Evolutionary conservation across 179 eudicot species (phyloP), one percentile per base, ranked within the genome.

Genomic region (Heliamphora pulchella): DNA sequence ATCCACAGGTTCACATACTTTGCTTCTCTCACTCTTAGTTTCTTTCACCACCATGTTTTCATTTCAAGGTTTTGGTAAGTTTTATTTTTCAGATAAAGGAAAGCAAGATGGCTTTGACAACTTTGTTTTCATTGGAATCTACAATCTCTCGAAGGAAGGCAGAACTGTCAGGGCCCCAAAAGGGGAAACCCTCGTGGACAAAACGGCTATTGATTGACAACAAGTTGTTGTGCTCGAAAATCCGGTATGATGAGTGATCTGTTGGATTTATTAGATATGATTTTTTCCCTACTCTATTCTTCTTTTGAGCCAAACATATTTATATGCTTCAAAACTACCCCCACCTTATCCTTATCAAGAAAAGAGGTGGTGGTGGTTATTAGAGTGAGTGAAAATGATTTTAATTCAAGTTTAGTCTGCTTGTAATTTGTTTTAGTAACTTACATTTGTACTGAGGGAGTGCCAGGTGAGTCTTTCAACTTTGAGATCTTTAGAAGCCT

Each of bases 151-250:
- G 87, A 84, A 83, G 98, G 63, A 91, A 88, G 83, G 85, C 78
- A 78, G 97, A 95, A 86, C 74, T 87, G 17, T 83, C 85, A 50
- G 67, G 20, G 5, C 76, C 81, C 51, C 62, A 78, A 68, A 87
- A 72, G 50, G 89, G 87, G 79, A 95, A 93, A 80, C 94, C 98
- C 15, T 95, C 98, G 1, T 95, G 98, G 98, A 95, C 98, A 15
- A 91, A 90, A 72, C 91, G 94, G 69, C 80, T 93, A 78, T 87
- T 95, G 86, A 89, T 86, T 68, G 88, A 93, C 80, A 85, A 86
- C 64, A 89, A 85, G 71, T 84, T 94, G 83, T 80, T 92, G 17
- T 93, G 98, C 89, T 89, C 96, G 65, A 95, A 95, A 85, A 89
- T 95, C 84, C 83, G 98, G 98, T 93, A 81, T 79, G 72, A 66